Percentiles rank a stretch among this genome's conserved stretches.
These are phyloP conservation scores for Ophiosphaerella herpotricha DNA, from an alignment of 2,329 filamentous ascomycete species.

Conservation along the genomic window DNA sequence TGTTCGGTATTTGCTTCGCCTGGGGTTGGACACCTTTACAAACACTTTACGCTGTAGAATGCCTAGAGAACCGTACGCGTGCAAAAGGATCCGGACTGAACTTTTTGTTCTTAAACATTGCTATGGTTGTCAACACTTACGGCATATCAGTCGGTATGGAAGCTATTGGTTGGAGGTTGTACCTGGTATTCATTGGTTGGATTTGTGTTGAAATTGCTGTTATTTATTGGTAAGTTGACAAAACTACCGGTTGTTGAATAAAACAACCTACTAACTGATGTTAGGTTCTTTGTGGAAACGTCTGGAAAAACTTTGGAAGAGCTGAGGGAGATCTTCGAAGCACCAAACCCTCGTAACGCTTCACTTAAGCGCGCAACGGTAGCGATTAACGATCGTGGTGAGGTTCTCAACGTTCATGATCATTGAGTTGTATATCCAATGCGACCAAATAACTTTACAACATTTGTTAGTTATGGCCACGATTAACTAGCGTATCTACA, in stretches of 20 bases:
- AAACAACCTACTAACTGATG: conserved; percentile 2
- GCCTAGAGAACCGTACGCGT: conserved; percentile 46
- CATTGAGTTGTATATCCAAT: background rate
- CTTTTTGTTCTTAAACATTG: conserved; percentile 40
- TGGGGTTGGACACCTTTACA: conserved; percentile 50
- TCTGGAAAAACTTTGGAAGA: conserved; percentile 41
- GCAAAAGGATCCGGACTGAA: conserved; percentile 45
- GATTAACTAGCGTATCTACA: no score
- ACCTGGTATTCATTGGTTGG: conserved; percentile 40
- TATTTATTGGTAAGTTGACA: conserved; percentile 21
- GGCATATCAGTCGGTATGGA: conserved; percentile 40
- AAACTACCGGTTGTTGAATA: background rate
- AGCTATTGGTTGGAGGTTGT: conserved; percentile 39
- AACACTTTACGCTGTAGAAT: conserved; percentile 47
- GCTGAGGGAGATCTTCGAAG: conserved; percentile 39
- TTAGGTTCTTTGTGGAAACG: conserved; percentile 40
- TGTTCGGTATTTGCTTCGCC: conserved; percentile 48
- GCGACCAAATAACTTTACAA: no score
- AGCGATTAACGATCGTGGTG: conserved; percentile 26
- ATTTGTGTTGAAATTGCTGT: conserved; percentile 35
- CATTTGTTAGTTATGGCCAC: no score
- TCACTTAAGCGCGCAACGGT: conserved; percentile 31
- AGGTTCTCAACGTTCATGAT: conserved; percentile 28
- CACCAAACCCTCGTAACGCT: conserved; percentile 32
- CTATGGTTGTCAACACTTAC: conserved; percentile 42